These are phyloP conservation scores for Coniella lustricola DNA, from an alignment of 2,329 filamentous ascomycete genomes.

Conservation along the genomic window DNA sequence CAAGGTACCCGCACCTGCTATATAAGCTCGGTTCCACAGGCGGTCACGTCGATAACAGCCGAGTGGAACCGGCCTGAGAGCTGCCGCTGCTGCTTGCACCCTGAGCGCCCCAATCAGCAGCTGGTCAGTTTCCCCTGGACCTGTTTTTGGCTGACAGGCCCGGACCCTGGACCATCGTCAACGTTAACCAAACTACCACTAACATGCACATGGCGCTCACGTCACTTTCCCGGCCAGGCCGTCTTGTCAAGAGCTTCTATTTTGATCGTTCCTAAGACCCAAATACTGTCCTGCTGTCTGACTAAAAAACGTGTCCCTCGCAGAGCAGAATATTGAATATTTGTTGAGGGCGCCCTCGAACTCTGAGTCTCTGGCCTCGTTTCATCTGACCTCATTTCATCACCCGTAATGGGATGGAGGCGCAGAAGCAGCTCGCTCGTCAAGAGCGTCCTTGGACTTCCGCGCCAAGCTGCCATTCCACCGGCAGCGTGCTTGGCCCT, in stretches of 20 bases:
- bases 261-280: neutral
- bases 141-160: conserved; percentile 2
- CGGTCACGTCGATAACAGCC: neutral
- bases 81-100: neutral
- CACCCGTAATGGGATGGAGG: neutral
- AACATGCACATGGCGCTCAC: neutral
- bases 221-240: neutral
- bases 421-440: neutral
- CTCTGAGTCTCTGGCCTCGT: neutral
- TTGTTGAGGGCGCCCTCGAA: neutral
- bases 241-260: neutral
- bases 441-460: no score
- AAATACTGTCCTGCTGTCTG: neutral
- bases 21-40: neutral
- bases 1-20: neutral
- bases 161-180: neutral
- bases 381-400: neutral
- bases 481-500: neutral
- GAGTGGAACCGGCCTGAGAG: neutral
- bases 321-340: neutral
- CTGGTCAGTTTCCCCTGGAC: neutral
- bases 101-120: neutral
- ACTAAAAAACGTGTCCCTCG: neutral
- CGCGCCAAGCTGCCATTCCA: no score
- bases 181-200: neutral